Evolutionary conservation across 2,329 filamentous ascomycete species (phyloP), one percentile per base, ranked within the genome.

Genomic region (Didymella glomerata): DNA sequence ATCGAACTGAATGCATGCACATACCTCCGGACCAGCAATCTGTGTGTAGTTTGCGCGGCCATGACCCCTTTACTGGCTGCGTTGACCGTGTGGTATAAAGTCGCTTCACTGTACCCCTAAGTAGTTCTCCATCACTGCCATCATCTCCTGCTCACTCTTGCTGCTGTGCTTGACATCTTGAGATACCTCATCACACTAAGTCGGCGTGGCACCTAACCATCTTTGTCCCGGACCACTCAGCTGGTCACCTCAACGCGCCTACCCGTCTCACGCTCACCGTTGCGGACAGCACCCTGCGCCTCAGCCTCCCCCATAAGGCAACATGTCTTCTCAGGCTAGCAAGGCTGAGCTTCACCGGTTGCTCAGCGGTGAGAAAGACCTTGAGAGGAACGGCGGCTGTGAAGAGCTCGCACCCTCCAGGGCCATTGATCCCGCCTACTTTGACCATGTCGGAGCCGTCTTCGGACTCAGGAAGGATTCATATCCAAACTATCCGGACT

Each of bases 301-400:
- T 48, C 38, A 53, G 55, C 28, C 49, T 53, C 24, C n/a, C 14
- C 2, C 11, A 20, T 20, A 10, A 45, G 30, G 27, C 55, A 41
- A 38, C 30, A 58, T 58, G 55, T 38, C 49, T n/a, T 45, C 30
- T 22, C 18, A 41, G 38, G 38, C 22, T 6, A 13, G 24, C 20
- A 16, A 58, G 38, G 48, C 48, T 38, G 55, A 52, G 8, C 5
- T 32, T 44, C 14, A 49, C 53, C 45, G 42, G 22, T 38, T 44
- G 10, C n/a, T 49, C 16, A 44, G 27, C 11, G 9, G 27, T 10
- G 53, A 55, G 27, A 38, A 36, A 6, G 38, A 49, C 3, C 4
- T 47, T 3, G 8, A 42, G 2, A 25, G 7, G 9, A 54, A 38
- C 2, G 10, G 13, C 45, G 9, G 3, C 10, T 10, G 20, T 8